These are phyloP conservation scores for Haemoproteus tartakovskyi DNA, from an alignment of 169 alveolate genomes.

Conservation along the genomic window DNA sequence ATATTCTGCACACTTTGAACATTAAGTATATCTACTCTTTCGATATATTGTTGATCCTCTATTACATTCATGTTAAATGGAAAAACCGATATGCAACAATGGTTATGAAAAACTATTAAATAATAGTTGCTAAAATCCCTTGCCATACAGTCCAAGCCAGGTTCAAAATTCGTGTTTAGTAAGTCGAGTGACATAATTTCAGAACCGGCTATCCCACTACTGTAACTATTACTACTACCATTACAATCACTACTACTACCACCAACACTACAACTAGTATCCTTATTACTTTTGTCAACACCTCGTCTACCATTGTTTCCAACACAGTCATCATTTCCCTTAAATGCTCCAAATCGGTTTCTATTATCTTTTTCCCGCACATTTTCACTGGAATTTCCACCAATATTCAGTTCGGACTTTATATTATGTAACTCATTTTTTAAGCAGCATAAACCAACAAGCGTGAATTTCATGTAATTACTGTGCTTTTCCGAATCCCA, in stretches of 20 bases:
- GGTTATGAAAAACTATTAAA: slow-evolving; percentile 29
- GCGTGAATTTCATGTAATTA: background rate
- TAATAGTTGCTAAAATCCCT: slow-evolving; percentile 3
- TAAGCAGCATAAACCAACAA: slow-evolving; percentile 33
- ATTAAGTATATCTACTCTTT: slow-evolving; percentile 27
- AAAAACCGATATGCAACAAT: slow-evolving; percentile 39
- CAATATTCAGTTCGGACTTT: background rate
- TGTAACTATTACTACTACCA: no score
- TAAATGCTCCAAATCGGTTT: no score
- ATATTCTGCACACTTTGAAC: slow-evolving; percentile 21
- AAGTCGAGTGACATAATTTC: no score
- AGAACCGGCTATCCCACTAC: no score
- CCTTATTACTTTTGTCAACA: background rate
- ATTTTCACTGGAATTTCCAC: no score
- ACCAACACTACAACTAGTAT: background rate
- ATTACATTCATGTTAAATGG: background rate
- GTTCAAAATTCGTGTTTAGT: no score
- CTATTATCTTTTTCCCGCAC: background rate
- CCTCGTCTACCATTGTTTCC: no score
- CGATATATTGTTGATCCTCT: background rate
- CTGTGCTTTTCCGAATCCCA: slow-evolving; percentile 7
- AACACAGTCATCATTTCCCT: no score
- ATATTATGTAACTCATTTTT: background rate
- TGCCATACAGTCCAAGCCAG: no score
- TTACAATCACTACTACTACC: background rate